Percentiles rank a stretch among this genome's conserved stretches.
phyloP scores from a whole-genome alignment of 805 yeast genomes.

The Tetrapisispora namnaoensis region DNA sequence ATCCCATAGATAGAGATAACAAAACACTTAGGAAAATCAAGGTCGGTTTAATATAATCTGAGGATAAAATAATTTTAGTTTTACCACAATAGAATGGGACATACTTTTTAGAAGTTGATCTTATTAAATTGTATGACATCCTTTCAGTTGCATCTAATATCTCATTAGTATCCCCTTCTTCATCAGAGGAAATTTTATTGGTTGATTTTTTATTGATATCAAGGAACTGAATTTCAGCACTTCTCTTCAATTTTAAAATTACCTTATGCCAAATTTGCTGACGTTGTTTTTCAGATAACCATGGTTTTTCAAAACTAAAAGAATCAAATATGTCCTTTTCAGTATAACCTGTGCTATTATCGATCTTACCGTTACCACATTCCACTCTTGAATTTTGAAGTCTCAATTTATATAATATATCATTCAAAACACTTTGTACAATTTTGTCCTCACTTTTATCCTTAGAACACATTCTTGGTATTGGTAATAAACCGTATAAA shows the following conservation, averaged over 20 bases:
- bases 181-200: neutral
- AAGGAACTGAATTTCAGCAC: conserved; percentile 40
- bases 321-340: conserved; percentile 38
- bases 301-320: conserved; percentile 25
- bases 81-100: conserved; percentile 42
- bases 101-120: conserved; percentile 54
- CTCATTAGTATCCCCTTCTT: neutral
- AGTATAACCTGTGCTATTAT: conserved; percentile 39
- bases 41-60: neutral
- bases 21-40: neutral
- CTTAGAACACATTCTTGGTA: conserved; percentile 54
- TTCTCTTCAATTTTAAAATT: conserved; percentile 45
- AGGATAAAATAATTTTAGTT: conserved; percentile 25
- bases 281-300: conserved; percentile 37
- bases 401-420: conserved; percentile 50
- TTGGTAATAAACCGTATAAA: conserved; percentile 46
- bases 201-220: neutral
- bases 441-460: conserved; percentile 61
- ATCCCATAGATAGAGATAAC: neutral
- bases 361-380: conserved; percentile 42
- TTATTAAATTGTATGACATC: conserved; percentile 31
- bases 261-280: conserved; percentile 61
- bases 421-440: conserved; percentile 50
- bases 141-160: neutral
- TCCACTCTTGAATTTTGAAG: conserved; percentile 49